phyloP scores from a whole-genome alignment of 2,329 filamentous ascomycete species.

The Trichoderma gracile region DNA sequence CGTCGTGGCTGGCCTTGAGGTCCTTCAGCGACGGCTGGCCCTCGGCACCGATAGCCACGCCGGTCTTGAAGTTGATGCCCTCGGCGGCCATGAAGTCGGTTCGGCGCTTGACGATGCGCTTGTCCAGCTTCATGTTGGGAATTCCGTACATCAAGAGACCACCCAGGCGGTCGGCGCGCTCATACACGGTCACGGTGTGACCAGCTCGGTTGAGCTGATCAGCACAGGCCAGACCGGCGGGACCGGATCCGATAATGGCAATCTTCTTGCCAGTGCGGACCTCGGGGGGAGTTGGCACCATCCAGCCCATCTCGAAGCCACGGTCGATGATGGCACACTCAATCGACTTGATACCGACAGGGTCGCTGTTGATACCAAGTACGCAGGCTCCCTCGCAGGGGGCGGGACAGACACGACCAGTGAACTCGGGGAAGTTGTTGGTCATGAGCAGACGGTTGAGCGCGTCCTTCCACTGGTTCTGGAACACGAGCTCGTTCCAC shows the following conservation, averaged over 20 bases:
- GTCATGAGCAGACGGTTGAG: constrained; percentile 91
- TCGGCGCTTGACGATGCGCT: constrained; percentile 92
- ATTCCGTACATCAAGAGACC: constrained; percentile 98
- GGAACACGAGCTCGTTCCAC: constrained; percentile 82
- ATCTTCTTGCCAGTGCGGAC: constrained; percentile 84
- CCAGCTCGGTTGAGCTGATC: constrained; percentile 95
- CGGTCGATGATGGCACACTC: constrained; percentile 98
- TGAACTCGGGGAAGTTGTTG: constrained; percentile 98
- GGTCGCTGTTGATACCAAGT: constrained; percentile 93
- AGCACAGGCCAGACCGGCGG: constrained; percentile 83
- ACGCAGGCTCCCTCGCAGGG: constrained; percentile 97
- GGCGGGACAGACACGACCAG: constrained; percentile 92
- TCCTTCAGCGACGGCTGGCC: constrained; percentile 63
- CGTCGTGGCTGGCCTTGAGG: constrained; percentile 73
- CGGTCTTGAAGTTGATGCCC: constrained; percentile 79
- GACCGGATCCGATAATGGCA: constrained; percentile 88
- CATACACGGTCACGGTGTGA: constrained; percentile 85
- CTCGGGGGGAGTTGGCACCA: constrained; percentile 78
- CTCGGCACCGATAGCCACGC: constrained; percentile 75
- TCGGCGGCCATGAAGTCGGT: constrained; percentile 93
- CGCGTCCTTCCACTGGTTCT: constrained; percentile 84
- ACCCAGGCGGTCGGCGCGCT: constrained; percentile 86
- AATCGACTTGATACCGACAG: constrained; percentile 97
- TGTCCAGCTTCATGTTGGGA: constrained; percentile 99
- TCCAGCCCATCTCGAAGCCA: constrained; percentile 98